phyloP scores from a whole-genome alignment of 495 filamentous ascomycete species.

The Oleoguttula mirabilis region DNA sequence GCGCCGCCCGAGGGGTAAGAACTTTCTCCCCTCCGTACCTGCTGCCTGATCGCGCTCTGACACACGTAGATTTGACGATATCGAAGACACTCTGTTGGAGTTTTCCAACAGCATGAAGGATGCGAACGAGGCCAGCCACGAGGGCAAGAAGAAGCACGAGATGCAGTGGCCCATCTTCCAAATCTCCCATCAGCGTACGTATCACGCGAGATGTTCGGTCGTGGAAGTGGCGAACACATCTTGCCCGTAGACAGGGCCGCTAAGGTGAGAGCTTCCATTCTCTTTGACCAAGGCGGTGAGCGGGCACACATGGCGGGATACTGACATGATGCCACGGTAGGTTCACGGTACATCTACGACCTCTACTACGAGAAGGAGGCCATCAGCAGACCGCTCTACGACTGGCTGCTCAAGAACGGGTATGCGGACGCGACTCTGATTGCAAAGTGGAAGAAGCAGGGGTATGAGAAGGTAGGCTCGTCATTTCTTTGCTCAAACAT shows the following conservation, averaged over 20 bases:
- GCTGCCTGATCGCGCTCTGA: no score
- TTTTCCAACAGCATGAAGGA: constrained; percentile 99
- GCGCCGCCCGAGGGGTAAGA: constrained; percentile 87
- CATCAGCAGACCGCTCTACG: constrained; percentile 81
- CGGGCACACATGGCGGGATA: background rate
- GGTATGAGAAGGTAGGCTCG: constrained; percentile 79
- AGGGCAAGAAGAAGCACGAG: constrained; percentile 74
- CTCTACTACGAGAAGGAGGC: constrained; percentile 97
- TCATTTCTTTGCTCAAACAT: no score
- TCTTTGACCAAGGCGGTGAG: constrained; percentile 16
- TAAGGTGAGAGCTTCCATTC: constrained; percentile 19
- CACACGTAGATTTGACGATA: constrained; percentile 91
- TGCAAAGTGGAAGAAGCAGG: constrained; percentile 99
- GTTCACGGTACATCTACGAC: constrained; percentile 86
- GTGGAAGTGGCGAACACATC: no score
- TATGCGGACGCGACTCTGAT: constrained; percentile 93
- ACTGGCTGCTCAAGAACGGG: constrained; percentile 91
- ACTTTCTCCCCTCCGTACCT: no score
- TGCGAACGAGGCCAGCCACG: constrained; percentile 67
- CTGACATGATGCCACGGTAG: constrained; percentile 27
- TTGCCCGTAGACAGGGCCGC: constrained; percentile 12
- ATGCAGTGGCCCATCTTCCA: constrained; percentile 95
- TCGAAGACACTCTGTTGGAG: constrained; percentile 90
- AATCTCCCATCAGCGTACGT: constrained; percentile 83
- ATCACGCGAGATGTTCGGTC: background rate